phyloP scores from a whole-genome alignment of 768 basidiomycete genomes.

The Termitomyces eurrhizus region DNA sequence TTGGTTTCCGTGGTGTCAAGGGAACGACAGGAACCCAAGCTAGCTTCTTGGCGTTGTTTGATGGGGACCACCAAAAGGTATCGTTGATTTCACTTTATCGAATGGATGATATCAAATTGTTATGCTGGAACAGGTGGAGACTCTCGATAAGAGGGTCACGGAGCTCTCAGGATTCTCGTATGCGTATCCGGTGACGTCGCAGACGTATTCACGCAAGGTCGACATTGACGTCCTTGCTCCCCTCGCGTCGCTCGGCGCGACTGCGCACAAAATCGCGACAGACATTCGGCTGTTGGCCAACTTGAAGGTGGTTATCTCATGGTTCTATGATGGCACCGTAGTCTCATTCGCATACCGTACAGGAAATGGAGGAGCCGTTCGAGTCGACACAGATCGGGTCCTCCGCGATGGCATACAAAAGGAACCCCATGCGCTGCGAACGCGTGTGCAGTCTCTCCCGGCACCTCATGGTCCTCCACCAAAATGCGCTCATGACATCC shows the following conservation, averaged over 20 bases:
- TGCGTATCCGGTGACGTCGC: conserved; percentile 96
- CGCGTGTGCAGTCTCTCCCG: conserved; percentile 95
- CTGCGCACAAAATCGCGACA: conserved; percentile 97
- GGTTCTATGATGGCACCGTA: neutral
- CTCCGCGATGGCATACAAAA: conserved; percentile 98
- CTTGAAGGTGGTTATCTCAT: conserved; percentile 57
- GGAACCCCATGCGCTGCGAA: conserved; percentile 99
- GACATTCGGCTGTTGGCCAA: conserved; percentile 93
- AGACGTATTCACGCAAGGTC: conserved; percentile 98
- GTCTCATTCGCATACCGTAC: neutral
- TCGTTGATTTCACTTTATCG: neutral
- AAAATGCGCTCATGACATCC: conserved; percentile 93
- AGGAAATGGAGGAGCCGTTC: conserved; percentile 99
- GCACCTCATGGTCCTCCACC: conserved; percentile 93
- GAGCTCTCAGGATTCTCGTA: conserved; percentile 89
- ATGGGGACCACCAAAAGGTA: conserved; percentile 92
- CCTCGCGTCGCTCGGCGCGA: conserved; percentile 86
- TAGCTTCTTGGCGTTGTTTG: conserved; percentile 90
- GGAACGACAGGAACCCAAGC: conserved; percentile 99
- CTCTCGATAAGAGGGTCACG: conserved; percentile 86
- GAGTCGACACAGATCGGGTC: conserved; percentile 98
- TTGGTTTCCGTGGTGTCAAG: conserved; percentile 98
- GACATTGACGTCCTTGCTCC: conserved; percentile 91
- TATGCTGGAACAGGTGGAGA: conserved; percentile 58
- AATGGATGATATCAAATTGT: neutral